Base-by-base conservation (phyloP, 345 rosid genomes). In the Gossypium anomalum region DNA sequence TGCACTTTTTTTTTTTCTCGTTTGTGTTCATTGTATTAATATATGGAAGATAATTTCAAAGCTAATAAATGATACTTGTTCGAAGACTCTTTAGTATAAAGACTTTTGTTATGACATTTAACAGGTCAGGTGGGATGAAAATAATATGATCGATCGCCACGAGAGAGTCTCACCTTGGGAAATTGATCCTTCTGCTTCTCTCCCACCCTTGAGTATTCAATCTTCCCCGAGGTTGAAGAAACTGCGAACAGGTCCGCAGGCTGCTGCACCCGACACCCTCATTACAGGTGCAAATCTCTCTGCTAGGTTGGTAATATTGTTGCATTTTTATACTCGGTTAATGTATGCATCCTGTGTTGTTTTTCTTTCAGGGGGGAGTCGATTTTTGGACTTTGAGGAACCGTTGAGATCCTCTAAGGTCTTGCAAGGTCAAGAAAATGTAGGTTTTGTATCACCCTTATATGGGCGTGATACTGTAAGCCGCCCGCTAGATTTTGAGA, bases 401-500 rank as follows among this genome's bases (percentile, higher is more conserved):
- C 90, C 93, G 22, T 62, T 86, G 59, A 82, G 92, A 86, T 89
- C 94, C 93, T 94, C 97, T 83, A 90, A 94, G 98, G 97, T 94
- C 97, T 94, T 94, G 97, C 98, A 92, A 92, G 98, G 98, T 94
- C 98, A 94, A 94, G 98, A 94, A 94, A 94, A 90, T 85, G 68
- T 80, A 78, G 88, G 89, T 89, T 94, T 87, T 43, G 82, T 84
- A 56, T 89, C 94, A 76, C 82, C 97, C 78, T 49, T 87, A 53
- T 86, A 81, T n/a, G 86, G 94, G 23, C 58, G 80, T 80, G 95
- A 86, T 84, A 83, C 83, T 68, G 78, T 75, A 74, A 89, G 85
- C 88, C 84, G 78, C 71, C 79, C 81, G 74, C 84, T 82, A 71
- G 92, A 88, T 84, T 89, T 89, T 74, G 89, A 82, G 69, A 82